A percentile compares a stretch with the other conserved stretches of the same genome.
phyloP scores from a whole-genome alignment of 257 asterid genomes.

The Ilex asprella region DNA sequence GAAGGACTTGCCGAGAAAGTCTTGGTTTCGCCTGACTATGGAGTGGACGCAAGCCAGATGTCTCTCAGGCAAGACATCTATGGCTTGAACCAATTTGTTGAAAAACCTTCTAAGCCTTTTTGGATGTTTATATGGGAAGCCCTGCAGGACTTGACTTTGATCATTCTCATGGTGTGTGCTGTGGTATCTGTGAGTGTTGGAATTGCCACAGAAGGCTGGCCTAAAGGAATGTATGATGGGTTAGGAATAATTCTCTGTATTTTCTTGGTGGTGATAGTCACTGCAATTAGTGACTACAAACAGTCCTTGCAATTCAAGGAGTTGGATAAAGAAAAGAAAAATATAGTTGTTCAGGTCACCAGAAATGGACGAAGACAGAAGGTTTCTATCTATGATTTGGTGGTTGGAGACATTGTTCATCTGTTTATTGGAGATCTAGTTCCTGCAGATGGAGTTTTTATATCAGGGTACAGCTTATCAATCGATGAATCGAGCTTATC shows the following conservation, averaged over 20 bases:
- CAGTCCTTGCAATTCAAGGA: neutral
- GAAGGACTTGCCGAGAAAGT: neutral
- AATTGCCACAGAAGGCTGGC: neutral
- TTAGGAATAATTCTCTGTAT: neutral
- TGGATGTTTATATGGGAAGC: neutral
- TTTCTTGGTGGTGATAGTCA: neutral
- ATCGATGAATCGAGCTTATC: neutral
- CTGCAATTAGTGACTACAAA: neutral
- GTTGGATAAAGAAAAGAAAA: neutral
- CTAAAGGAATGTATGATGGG: neutral
- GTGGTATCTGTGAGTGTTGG: neutral
- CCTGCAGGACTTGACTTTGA: neutral
- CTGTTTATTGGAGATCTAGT: neutral
- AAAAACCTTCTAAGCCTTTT: neutral
- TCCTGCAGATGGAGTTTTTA: neutral
- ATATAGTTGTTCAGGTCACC: neutral
- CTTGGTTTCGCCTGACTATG: neutral
- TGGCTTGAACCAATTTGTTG: neutral
- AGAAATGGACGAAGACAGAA: neutral
- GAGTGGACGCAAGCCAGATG: neutral
- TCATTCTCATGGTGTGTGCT: neutral
- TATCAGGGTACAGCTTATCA: neutral
- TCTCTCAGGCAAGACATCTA: neutral
- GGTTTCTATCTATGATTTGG: neutral
- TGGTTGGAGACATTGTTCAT: neutral